Conservation (phyloP, 108 stramenopile species). For the Fistulifera pelliculosa region DNA sequence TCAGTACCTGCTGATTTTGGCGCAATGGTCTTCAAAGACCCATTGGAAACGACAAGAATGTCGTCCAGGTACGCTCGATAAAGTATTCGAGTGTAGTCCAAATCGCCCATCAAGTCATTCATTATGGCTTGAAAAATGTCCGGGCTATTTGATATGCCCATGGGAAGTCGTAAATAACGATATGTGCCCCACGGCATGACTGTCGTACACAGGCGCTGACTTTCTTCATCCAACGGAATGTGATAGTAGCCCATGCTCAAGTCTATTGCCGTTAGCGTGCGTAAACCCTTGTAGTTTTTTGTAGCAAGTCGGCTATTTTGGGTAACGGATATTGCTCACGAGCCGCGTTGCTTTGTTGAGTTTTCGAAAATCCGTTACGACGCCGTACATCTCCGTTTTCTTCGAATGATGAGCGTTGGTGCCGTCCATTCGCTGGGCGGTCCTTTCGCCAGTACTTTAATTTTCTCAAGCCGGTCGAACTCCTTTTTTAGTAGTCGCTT, state of each 20-base stretch:
- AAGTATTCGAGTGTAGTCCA: too few species aligned
- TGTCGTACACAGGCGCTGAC: constrained; percentile 10
- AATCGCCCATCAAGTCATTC: constrained; percentile 7
- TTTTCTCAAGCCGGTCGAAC: constrained; percentile 9
- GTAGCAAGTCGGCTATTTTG: constrained; percentile 18
- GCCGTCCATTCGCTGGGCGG: constrained; percentile 9
- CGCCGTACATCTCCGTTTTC: constrained; percentile 6
- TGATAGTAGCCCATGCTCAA: constrained; percentile 29
- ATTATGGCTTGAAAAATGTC: constrained; percentile 20
- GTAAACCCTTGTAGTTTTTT: constrained; percentile 25
- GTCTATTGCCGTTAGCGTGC: constrained; percentile 23
- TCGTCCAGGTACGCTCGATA: constrained; percentile 23
- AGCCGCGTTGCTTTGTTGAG: constrained; percentile 19
- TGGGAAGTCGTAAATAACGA: constrained; percentile 13
- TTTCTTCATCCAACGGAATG: constrained; percentile 3
- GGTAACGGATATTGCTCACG: constrained; percentile 29
- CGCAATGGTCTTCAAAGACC: constrained; percentile 15
- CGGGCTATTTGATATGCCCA: constrained; percentile 16
- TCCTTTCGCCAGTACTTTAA: constrained; percentile 8
- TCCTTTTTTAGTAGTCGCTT: constrained; percentile 16
- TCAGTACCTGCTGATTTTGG: too few species aligned
- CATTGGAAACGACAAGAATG: constrained; percentile 14
- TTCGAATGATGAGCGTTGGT: constrained; percentile 10
- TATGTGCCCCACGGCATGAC: constrained; percentile 28
- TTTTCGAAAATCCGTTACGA: constrained; percentile 19